Conservation (phyloP, 2,329 filamentous ascomycete genomes). For the Venturia aucupariae region DNA sequence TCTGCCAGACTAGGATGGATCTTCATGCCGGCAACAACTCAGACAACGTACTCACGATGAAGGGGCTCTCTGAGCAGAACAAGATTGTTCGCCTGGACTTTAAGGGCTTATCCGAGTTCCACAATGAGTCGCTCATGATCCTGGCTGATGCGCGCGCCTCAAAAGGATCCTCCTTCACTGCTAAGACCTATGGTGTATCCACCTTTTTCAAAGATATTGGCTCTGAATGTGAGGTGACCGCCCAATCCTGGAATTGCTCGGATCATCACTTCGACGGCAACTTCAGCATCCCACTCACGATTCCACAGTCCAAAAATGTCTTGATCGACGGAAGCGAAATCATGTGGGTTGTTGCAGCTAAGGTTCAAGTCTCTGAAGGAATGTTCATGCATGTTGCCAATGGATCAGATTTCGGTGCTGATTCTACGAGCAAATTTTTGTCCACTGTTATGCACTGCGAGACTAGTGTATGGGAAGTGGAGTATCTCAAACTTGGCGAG, state of each 20-base stretch:
- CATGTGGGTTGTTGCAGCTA: background rate
- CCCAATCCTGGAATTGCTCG: conserved; percentile 1
- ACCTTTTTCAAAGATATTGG: conserved; percentile 1
- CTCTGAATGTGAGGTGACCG: background rate
- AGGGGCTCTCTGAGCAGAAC: background rate
- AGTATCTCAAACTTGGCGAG: conserved; percentile 6
- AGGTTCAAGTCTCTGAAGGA: background rate
- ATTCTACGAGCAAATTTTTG: background rate
- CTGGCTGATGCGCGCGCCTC: background rate
- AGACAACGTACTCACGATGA: background rate
- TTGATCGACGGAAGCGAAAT: no score
- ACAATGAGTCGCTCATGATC: conserved; percentile 3
- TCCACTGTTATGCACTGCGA: conserved; percentile 9
- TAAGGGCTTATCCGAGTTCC: background rate
- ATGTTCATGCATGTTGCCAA: background rate
- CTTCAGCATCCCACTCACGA: background rate
- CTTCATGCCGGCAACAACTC: background rate
- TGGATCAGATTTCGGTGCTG: background rate
- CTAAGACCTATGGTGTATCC: background rate
- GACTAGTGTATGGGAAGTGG: background rate
- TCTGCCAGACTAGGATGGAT: conserved; percentile 1
- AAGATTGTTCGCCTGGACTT: background rate
- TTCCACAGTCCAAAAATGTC: background rate
- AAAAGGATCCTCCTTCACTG: background rate
- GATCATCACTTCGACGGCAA: conserved; percentile 1